These are phyloP conservation scores for Nicotiana attenuata DNA, from an alignment of 257 asterid genomes.

Conservation along the genomic window DNA sequence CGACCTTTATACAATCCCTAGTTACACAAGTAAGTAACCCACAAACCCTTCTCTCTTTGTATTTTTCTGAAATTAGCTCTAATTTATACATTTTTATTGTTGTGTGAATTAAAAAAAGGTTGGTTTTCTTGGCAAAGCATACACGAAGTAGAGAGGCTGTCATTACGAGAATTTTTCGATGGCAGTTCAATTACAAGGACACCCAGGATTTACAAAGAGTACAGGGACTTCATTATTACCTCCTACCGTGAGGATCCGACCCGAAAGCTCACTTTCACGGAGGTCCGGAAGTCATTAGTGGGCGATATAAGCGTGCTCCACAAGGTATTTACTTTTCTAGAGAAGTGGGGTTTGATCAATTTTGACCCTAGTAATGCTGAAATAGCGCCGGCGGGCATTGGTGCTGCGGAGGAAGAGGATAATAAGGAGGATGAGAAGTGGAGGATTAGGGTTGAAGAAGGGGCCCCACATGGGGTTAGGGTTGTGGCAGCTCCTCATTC, in stretches of 20 bases:
- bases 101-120: constrained; percentile 33
- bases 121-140: constrained; percentile 85
- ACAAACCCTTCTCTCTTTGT: background rate
- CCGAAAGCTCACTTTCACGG: constrained; percentile 56
- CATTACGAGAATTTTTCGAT: constrained; percentile 74
- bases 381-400: constrained; percentile 12
- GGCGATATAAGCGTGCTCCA: constrained; percentile 71
- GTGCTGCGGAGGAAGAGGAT: constrained; percentile 34
- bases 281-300: constrained; percentile 75
- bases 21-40: constrained; percentile 58
- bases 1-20: constrained; percentile 90
- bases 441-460: constrained; percentile 82
- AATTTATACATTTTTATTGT: background rate
- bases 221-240: constrained; percentile 74
- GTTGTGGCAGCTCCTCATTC: constrained; percentile 90
- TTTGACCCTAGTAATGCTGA: constrained; percentile 32
- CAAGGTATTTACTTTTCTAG: constrained; percentile 77
- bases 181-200: constrained; percentile 66
- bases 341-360: constrained; percentile 90
- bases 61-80: background rate
- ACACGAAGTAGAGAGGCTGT: constrained; percentile 77
- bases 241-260: constrained; percentile 74
- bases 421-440: constrained; percentile 49
- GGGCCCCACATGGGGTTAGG: constrained; percentile 88
- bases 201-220: constrained; percentile 81